Evolutionary conservation across 1,139 yeast species (phyloP).

Genomic region (Scheffersomyces titani): DNA sequence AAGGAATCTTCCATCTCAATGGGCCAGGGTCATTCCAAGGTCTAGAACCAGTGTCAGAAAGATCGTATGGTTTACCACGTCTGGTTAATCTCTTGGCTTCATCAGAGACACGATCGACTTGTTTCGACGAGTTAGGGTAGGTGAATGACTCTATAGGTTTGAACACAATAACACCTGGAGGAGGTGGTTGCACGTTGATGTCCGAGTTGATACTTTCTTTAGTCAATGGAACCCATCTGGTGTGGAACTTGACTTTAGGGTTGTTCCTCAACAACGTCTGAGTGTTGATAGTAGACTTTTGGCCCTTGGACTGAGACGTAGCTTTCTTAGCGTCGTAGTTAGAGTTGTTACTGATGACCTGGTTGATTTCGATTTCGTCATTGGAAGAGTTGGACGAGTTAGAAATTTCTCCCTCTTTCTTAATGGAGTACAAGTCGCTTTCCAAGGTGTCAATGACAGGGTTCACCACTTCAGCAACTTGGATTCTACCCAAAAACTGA

Average conservation of each 20-base stretch:
- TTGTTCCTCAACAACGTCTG: slow-evolving; percentile 24
- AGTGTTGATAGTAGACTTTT: slow-evolving; percentile 19
- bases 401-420: slow-evolving; percentile 6
- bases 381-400: slow-evolving; percentile 12
- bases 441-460: slow-evolving; percentile 38
- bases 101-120: slow-evolving; percentile 68
- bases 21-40: slow-evolving; percentile 95
- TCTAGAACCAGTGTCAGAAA: slow-evolving; percentile 60
- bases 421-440: slow-evolving; percentile 1
- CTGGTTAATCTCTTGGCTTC: slow-evolving; percentile 63
- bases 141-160: slow-evolving; percentile 80
- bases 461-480: slow-evolving; percentile 67
- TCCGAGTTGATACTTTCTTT: slow-evolving; percentile 58
- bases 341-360: slow-evolving; percentile 21
- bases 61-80: slow-evolving; percentile 54
- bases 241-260: slow-evolving; percentile 50
- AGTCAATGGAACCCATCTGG: slow-evolving; percentile 80
- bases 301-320: slow-evolving; percentile 15
- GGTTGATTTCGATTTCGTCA: slow-evolving; percentile 45
- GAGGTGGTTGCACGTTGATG: slow-evolving; percentile 69
- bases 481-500: slow-evolving; percentile 75
- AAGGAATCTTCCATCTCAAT: slow-evolving; percentile 40
- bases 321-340: slow-evolving; percentile 10
- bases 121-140: slow-evolving; percentile 78
- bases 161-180: slow-evolving; percentile 87